These are phyloP conservation scores for Fonsecaea pedrosoi DNA, from an alignment of 2,329 filamentous ascomycete genomes.

Conservation along the genomic window DNA sequence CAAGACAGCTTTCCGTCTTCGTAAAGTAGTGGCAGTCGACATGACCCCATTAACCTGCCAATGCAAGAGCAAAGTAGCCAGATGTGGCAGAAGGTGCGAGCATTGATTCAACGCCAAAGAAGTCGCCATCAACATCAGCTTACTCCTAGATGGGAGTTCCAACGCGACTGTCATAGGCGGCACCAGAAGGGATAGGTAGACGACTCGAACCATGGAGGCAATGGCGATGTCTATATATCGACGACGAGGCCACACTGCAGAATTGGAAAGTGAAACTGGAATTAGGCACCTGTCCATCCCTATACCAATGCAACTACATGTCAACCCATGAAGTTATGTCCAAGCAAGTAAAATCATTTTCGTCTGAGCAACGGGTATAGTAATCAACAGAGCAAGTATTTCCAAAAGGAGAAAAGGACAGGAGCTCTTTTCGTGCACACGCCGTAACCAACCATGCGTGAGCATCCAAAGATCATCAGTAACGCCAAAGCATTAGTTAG, in stretches of 20 bases:
- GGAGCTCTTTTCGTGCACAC: conserved; percentile 23
- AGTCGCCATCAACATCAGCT: conserved; percentile 2
- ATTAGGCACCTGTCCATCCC: conserved; percentile 25
- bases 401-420: conserved; percentile 3
- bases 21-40: background rate
- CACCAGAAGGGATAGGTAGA: background rate
- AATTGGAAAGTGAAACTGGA: conserved; percentile 13
- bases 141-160: background rate
- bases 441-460: conserved; percentile 28
- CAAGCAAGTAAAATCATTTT: conserved; percentile 38
- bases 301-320: conserved; percentile 30
- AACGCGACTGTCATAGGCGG: background rate
- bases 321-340: conserved; percentile 34
- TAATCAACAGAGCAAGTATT: conserved; percentile 29
- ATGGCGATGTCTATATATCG: background rate
- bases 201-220: background rate
- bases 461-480: conserved; percentile 20
- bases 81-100: background rate
- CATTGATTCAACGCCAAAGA: background rate
- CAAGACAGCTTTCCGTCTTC: background rate
- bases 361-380: conserved; percentile 38
- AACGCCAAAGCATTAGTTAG: conserved; percentile 32
- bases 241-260: background rate
- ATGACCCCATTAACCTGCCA: background rate
- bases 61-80: conserved; percentile 1